Percentiles rank a stretch among this genome's conserved stretches.
phyloP scores from a whole-genome alignment of 1,139 yeast genomes.

The Blastobotrys petasosporus region DNA sequence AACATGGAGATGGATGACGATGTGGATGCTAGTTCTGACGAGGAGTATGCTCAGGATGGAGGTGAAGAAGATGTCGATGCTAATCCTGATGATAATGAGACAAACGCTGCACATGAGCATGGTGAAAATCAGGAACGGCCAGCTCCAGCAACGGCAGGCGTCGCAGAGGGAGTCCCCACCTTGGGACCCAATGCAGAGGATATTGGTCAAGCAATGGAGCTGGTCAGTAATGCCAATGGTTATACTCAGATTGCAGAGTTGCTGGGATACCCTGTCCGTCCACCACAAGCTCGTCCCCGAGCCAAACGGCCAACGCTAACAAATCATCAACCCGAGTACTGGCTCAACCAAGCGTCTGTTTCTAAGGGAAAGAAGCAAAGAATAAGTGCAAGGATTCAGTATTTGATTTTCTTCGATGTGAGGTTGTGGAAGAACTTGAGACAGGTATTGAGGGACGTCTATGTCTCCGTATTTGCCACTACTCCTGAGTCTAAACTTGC shows the following conservation, averaged over 20 bases:
- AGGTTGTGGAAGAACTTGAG: slow-evolving; percentile 69
- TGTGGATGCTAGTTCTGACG: neutral
- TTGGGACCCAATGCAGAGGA: no score
- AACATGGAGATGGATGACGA: slow-evolving; percentile 9
- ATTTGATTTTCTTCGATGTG: slow-evolving; percentile 61
- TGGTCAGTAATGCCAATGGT: no score
- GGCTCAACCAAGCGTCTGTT: slow-evolving; percentile 9
- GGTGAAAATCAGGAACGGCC: neutral
- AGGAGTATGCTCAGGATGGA: slow-evolving; percentile 3
- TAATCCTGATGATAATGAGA: slow-evolving; percentile 5
- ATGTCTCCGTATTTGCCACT: slow-evolving; percentile 64
- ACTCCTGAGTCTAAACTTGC: slow-evolving; percentile 53
- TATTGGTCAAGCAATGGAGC: no score
- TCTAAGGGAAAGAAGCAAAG: slow-evolving; percentile 9
- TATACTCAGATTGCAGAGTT: no score
- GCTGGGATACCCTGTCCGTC: no score
- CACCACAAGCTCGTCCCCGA: neutral
- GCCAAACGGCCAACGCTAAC: slow-evolving; percentile 1
- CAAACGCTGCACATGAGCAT: neutral
- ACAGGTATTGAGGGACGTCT: slow-evolving; percentile 56
- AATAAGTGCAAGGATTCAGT: slow-evolving; percentile 57
- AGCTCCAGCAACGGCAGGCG: neutral
- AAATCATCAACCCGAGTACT: slow-evolving; percentile 7
- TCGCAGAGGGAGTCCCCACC: neutral
- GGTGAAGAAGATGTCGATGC: slow-evolving; percentile 12